Percentiles rank a stretch among this genome's conserved stretches.
phyloP scores from a whole-genome alignment of 345 rosid genomes.

The Limnanthes douglasii region DNA sequence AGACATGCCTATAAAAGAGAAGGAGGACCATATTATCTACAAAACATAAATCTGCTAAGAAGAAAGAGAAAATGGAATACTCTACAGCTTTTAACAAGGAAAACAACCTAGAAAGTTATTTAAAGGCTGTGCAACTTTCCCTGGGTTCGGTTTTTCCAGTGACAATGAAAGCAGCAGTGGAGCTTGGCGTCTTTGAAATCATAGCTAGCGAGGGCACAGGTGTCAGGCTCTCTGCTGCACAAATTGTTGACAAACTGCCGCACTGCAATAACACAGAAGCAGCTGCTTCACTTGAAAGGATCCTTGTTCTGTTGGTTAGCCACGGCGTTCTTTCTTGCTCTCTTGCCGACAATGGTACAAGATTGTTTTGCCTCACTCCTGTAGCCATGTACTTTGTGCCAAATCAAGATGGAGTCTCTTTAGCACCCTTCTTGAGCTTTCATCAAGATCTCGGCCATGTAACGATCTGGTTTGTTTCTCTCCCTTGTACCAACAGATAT shows the following conservation, averaged over 20 bases:
- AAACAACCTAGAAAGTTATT: conserved; percentile 7
- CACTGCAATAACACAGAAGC: conserved; percentile 28
- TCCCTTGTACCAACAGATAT: too few species aligned
- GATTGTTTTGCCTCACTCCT: conserved; percentile 10
- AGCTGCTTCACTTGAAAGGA: conserved; percentile 29
- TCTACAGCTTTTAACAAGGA: too few species aligned
- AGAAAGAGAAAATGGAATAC: too few species aligned
- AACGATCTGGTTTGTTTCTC: conserved; percentile 19
- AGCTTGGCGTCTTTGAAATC: conserved; percentile 32
- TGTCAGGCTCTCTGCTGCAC: conserved; percentile 26
- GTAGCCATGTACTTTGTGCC: conserved; percentile 6
- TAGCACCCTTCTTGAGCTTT: background rate
- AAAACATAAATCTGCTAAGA: too few species aligned
- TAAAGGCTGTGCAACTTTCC: conserved; percentile 11
- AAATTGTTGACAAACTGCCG: too few species aligned
- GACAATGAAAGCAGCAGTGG: conserved; percentile 31
- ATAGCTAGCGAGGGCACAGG: conserved; percentile 22
- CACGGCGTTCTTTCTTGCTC: conserved; percentile 26
- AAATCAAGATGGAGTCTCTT: conserved; percentile 10
- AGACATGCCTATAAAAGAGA: too few species aligned
- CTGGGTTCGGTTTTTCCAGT: conserved; percentile 25
- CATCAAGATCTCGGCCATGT: conserved; percentile 6
- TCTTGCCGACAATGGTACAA: conserved; percentile 6
- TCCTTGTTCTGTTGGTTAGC: conserved; percentile 32
- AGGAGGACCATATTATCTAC: too few species aligned